These are phyloP conservation scores for Saccharomycopsis olivae DNA, from an alignment of 805 yeast genomes.

Conservation along the genomic window DNA sequence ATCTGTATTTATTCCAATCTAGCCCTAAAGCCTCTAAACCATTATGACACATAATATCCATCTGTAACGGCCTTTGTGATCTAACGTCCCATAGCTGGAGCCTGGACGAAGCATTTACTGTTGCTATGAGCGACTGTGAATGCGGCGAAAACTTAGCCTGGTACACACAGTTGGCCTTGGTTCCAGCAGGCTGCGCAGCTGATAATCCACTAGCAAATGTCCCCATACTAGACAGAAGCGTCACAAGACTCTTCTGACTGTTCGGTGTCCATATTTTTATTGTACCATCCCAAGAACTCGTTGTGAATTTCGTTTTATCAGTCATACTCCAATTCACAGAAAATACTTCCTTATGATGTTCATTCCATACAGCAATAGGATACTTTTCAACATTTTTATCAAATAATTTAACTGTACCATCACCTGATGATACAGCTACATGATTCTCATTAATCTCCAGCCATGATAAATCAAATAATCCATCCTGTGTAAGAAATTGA, in stretches of 20 bases:
- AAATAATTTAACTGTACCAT: slow-evolving; percentile 76
- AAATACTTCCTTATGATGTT: slow-evolving; percentile 69
- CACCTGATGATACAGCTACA: slow-evolving; percentile 74
- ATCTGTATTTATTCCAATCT: slow-evolving; percentile 87
- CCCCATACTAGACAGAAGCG: slow-evolving; percentile 28
- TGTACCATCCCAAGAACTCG: slow-evolving; percentile 90
- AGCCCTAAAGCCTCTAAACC: slow-evolving; percentile 73
- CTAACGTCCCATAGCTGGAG: slow-evolving; percentile 79
- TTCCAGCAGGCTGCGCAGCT: slow-evolving; percentile 20
- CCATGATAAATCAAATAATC: slow-evolving; percentile 83
- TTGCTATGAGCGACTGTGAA: slow-evolving; percentile 55
- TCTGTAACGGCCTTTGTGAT: slow-evolving; percentile 43
- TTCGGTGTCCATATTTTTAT: slow-evolving; percentile 70
- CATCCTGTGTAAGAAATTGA: slow-evolving; percentile 85
- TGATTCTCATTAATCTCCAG: slow-evolving; percentile 87
- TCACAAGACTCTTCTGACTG: slow-evolving; percentile 44
- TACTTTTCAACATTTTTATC: slow-evolving; percentile 58
- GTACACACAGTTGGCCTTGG: slow-evolving; percentile 55
- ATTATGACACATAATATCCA: slow-evolving; percentile 60
- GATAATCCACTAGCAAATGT: slow-evolving; percentile 18
- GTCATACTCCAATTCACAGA: slow-evolving; percentile 65
- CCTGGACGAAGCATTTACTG: slow-evolving; percentile 66
- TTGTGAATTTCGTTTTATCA: slow-evolving; percentile 56
- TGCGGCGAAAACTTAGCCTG: slow-evolving; percentile 80
- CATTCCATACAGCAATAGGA: slow-evolving; percentile 67